Percentiles rank a stretch among this genome's conserved stretches.
phyloP scores from a whole-genome alignment of 106 monocot species.

The Platanthera guangdongensis region DNA sequence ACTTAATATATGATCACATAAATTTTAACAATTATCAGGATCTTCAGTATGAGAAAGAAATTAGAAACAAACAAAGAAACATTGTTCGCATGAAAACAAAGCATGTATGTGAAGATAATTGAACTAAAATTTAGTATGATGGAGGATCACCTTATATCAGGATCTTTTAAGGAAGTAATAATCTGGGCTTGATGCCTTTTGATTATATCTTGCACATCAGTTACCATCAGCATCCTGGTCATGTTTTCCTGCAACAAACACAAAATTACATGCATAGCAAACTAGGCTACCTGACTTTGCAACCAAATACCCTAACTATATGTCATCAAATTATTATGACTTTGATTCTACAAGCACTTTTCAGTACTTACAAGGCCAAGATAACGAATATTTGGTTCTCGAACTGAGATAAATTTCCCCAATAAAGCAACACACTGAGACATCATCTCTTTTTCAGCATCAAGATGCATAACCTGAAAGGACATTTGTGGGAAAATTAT shows the following conservation, averaged over 20 bases:
- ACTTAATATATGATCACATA: not conserved
- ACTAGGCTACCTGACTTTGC: not conserved
- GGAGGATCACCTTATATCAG: slow-evolving; percentile 77
- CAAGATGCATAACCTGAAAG: slow-evolving; percentile 94
- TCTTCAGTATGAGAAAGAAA: not conserved
- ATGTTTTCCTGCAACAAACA: slow-evolving; percentile 79
- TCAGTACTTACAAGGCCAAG: slow-evolving; percentile 78
- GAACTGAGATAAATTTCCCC: slow-evolving; percentile 97
- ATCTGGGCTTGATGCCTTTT: slow-evolving; percentile 96
- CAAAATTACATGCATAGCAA: slow-evolving; percentile 1
- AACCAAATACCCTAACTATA: not conserved
- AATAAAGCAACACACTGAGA: slow-evolving; percentile 96
- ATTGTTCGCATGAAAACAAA: not conserved
- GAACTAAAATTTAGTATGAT: not conserved
- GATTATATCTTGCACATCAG: slow-evolving; percentile 98
- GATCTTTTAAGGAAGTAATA: slow-evolving; percentile 94
- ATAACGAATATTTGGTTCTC: slow-evolving; percentile 98
- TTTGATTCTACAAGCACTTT: not conserved
- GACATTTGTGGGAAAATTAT: not conserved
- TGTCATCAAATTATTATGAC: not conserved
- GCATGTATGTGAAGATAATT: not conserved
- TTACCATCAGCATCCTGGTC: slow-evolving; percentile 94
- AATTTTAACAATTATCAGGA: not conserved
- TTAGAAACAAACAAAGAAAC: not conserved
- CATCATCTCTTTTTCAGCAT: slow-evolving; percentile 99